Percentiles rank a stretch among this genome's conserved stretches.
Evolutionary conservation across 2,329 filamentous ascomycete species (phyloP).

Genomic region (Scedosporium boydii): DNA sequence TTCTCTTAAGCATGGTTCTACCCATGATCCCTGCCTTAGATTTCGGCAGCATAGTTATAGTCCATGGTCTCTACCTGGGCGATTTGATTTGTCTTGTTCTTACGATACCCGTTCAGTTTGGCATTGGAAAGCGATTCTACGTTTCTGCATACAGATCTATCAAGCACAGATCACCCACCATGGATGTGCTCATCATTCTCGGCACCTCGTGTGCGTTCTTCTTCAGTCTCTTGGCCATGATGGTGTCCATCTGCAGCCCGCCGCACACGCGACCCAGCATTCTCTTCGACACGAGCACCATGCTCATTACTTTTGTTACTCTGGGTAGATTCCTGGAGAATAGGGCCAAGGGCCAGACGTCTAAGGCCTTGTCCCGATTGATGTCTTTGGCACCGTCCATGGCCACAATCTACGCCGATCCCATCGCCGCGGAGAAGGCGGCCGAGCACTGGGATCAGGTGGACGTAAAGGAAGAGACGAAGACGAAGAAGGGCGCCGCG

Average conservation of each 20-base stretch:
- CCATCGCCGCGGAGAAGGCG: constrained; percentile 84
- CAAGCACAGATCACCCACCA: constrained; percentile 84
- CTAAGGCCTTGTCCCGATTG: constrained; percentile 79
- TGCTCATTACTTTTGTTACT: constrained; percentile 94
- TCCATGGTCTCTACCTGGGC: constrained; percentile 76
- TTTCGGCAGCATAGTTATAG: constrained; percentile 57
- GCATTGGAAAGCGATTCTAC: constrained; percentile 91
- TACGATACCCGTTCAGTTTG: constrained; percentile 92
- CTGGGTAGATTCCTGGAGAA: constrained; percentile 90
- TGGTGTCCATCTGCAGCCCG: constrained; percentile 64
- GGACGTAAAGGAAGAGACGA: constrained; percentile 27
- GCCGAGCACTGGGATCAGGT: constrained; percentile 61
- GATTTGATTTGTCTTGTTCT: constrained; percentile 76
- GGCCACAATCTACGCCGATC: constrained; percentile 92
- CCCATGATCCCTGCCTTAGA: constrained; percentile 78
- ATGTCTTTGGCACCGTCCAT: constrained; percentile 97
- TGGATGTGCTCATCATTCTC: constrained; percentile 92
- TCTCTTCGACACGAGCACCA: constrained; percentile 95
- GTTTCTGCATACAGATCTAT: constrained; percentile 86
- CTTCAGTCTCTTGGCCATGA: constrained; percentile 83
- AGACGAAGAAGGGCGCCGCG: constrained; percentile 22
- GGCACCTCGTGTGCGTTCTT: constrained; percentile 95
- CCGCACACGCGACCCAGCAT: constrained; percentile 77
- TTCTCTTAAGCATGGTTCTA: constrained; percentile 85
- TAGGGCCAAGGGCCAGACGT: constrained; percentile 89